Conservation (phyloP, 192 early-diverging fungal species). For the Mortierella claussenii region DNA sequence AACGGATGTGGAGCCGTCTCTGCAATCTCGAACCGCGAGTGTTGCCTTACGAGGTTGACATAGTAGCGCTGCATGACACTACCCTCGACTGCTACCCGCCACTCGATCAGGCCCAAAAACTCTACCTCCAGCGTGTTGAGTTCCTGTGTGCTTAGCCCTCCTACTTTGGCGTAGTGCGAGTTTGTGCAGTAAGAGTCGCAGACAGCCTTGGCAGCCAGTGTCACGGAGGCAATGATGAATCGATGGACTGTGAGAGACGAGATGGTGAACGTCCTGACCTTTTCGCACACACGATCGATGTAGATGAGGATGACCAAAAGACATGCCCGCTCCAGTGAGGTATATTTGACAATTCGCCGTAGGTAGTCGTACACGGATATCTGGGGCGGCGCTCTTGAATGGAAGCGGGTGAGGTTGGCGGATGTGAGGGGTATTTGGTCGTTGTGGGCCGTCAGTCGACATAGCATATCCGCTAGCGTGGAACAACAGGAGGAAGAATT, state of each 20-base stretch:
- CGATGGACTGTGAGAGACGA: conserved; percentile 94
- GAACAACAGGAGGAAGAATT: conserved; percentile 4
- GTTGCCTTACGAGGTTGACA: conserved; percentile 87
- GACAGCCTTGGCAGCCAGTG: conserved; percentile 86
- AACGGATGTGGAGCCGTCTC: conserved; percentile 2
- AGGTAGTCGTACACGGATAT: conserved; percentile 93
- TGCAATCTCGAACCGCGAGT: conserved; percentile 64
- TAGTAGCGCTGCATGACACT: conserved; percentile 93
- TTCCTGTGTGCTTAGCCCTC: conserved; percentile 93
- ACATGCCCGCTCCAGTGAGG: conserved; percentile 88
- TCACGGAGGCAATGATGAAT: conserved; percentile 91
- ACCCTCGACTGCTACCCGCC: conserved; percentile 84
- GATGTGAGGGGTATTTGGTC: conserved; percentile 69
- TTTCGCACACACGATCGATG: conserved; percentile 89
- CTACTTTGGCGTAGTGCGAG: conserved; percentile 94
- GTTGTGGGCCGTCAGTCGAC: conserved; percentile 66
- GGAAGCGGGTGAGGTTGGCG: conserved; percentile 89
- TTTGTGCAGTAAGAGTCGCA: conserved; percentile 98
- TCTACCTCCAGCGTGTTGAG: conserved; percentile 95
- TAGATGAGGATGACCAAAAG: conserved; percentile 91
- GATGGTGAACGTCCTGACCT: conserved; percentile 84
- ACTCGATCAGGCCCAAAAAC: conserved; percentile 87
- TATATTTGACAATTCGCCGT: conserved; percentile 90
- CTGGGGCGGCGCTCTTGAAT: conserved; percentile 89
- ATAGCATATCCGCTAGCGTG: conserved; percentile 67